Evolutionary conservation across 2,329 filamentous ascomycete species (phyloP), one percentile per base, ranked within the genome.

Genomic region (Stylonectria norvegica): DNA sequence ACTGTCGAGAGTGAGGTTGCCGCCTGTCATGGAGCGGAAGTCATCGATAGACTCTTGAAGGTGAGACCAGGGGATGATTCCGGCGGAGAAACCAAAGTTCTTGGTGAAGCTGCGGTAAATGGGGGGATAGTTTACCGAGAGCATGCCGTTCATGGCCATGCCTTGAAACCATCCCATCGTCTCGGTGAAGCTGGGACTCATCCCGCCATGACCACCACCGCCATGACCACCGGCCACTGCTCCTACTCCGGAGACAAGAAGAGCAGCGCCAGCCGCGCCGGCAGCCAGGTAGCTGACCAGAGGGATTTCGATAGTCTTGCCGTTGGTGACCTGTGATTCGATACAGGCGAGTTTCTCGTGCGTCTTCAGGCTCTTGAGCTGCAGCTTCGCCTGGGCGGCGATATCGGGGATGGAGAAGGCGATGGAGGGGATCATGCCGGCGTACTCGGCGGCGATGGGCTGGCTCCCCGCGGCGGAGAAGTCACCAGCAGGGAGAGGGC

Each of bases 91-190:
- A 33, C 75, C 90, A 63, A 98, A 97, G 69, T 97, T 97, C 69
- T 87, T 87, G 47, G 85, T 72, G 66, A 95, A 98, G 62, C 83
- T 91, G 53, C 83, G 81, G 69, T 97, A 97, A 25, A 97, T 81
- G 23, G 80, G 73, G 4, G 93, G 93, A 53, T 95, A 89, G 55
- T 83, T 79, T 55, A 94, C 90, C 44, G 87, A 94, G 62, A 95
- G 75, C 93, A 97, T 97, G 50, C 93, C 90, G 65, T 93, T 96
- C 72, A 93, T 85, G 19, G 93, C 89, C 74, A 97, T 86, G 35
- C 85, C 84, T 66, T 97, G 90, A 65, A 97, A 95, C 79, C 87
- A 94, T 47, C 84, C 82, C 52, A 95, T 77, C 34, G 94, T 82
- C 58, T 96, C 88, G 31, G 75, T 76, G 61, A 97, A 96, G 38